Base-by-base conservation (phyloP, 164 flowering plant species). In the Santalum album region DNA sequence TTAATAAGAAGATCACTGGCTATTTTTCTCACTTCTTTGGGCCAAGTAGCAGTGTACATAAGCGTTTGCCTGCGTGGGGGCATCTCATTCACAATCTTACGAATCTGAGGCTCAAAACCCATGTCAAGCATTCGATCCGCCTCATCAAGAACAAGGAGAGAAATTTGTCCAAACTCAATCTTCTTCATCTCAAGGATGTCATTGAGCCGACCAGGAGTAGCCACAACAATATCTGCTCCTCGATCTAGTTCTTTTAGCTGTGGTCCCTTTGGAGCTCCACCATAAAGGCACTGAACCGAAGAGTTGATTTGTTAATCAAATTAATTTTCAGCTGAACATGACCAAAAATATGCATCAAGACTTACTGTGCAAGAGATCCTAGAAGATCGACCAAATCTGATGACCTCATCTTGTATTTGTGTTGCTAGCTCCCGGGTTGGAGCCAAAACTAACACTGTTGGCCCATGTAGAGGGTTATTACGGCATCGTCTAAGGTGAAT, bases 71-170 rank as follows among this genome's bases (percentile, higher is more conserved):
- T 67, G 46, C 72, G 85, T 26, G 86, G 82, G 25, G 98, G 98
- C 21, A 90, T 82, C 72, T 84, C 96, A 62, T 86, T 84, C 59
- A 90, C 95, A 66, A 90, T 90, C 63, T 81, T 90, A 24, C 90
- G 89, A 16, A 90, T 90, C 65, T 90, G 96, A 62, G 98, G 96
- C 69, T 90, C 98, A 76, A 90, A 90, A 32, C 98, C 98, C 98
- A 90, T 90, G 56, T 87, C 95, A 53, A 90, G 88, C 98, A 90
- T 90, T 32, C 96, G 80, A 72, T 90, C 96, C 22, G 95, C 98
- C 69, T 90, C 98, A 73, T 90, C 98, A 64, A 90, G 96, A 35
- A 90, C 91, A 61, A 90, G 84, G 43, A 85, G 76, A 42, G 98
- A 90, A 35, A 87, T 75, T 70, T 90, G 95, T 53, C 78, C 42